Percentiles rank a stretch among this genome's conserved stretches.
Conservation (phyloP, 2,329 filamentous ascomycete species). For the Tolypocladium tundrense region DNA sequence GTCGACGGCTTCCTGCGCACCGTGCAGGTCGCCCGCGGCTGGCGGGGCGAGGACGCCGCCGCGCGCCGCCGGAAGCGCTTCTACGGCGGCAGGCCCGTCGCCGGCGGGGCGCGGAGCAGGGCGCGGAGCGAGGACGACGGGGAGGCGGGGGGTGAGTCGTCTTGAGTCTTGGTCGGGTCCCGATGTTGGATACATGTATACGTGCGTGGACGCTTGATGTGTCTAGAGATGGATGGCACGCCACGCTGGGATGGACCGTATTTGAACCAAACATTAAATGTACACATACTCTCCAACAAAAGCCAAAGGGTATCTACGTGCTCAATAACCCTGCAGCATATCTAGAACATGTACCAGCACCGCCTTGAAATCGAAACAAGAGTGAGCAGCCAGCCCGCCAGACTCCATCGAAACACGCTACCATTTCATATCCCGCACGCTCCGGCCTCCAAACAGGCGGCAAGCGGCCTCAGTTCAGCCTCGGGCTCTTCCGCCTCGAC, state of each 20-base stretch:
- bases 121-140: constrained; percentile 6
- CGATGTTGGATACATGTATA: neutral
- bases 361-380: constrained; percentile 3
- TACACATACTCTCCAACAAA: constrained; percentile 1
- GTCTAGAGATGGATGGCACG: no score
- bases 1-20: constrained; percentile 56
- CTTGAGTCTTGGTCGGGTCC: neutral
- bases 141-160: neutral
- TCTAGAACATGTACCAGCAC: neutral
- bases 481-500: constrained; percentile 44
- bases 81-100: constrained; percentile 6
- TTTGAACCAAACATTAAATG: neutral
- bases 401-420: neutral
- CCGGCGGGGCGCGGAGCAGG: constrained; percentile 1
- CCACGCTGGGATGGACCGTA: neutral
- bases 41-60: constrained; percentile 28
- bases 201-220: neutral
- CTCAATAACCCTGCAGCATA: constrained; percentile 1
- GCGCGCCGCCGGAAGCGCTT: constrained; percentile 18
- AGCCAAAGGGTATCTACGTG: constrained; percentile 6
- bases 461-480: constrained; percentile 25
- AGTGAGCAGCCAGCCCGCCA: neutral
- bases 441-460: neutral
- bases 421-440: neutral
- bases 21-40: constrained; percentile 37